Base-by-base conservation (phyloP, 2,329 filamentous ascomycete species). In the Peltaster fructicola region DNA sequence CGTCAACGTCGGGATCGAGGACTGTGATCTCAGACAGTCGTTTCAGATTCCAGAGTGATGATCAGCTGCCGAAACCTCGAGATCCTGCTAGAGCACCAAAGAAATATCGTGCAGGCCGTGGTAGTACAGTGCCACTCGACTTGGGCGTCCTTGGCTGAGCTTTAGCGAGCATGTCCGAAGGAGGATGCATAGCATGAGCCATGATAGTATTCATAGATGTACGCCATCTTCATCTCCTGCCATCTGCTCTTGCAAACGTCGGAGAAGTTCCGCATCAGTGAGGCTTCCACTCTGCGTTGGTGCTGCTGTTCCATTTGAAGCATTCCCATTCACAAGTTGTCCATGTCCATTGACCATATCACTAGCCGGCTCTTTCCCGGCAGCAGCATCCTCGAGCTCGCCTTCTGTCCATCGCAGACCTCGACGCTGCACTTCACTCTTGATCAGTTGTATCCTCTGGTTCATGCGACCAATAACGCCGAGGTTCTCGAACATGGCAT, bases 61-160 rank as follows among this genome's bases (percentile, higher is more conserved):
- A 63, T 17, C 63, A 78, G 38, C 62, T 95, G 22, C 85, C 88
- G 0, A 85, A 82, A 40, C 85, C 85, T 12, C 65, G 85, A 41
- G 71, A 77, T 2, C 93, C 90, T 44, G 54, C 61, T 2, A 76
- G 75, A n/a, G 70, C 68, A 3, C 55, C 64, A 11, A 82, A 76
- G 48, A 71, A 69, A 47, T 98, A 95, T 52, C 65, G 85, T 34
- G 88, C 88, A 17, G 88, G 88, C 6, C 68, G 85, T 45, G 85
- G 82, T 15, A 93, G 82, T 54, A 93, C 79, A 57, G 84, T 95
- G 38, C 88, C 88, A 15, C 57, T 95, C 40, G 80, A 95, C 57
- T 52, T 98, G 45, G 68, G 60, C 36, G 59, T n/a, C n/a, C n/a
- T n/a, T n/a, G n/a, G n/a, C n/a, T n/a, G n/a, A n/a, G n/a, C n/a